These are phyloP conservation scores for Ophiostoma piceae DNA, from an alignment of 2,329 filamentous ascomycete genomes.

Conservation along the genomic window DNA sequence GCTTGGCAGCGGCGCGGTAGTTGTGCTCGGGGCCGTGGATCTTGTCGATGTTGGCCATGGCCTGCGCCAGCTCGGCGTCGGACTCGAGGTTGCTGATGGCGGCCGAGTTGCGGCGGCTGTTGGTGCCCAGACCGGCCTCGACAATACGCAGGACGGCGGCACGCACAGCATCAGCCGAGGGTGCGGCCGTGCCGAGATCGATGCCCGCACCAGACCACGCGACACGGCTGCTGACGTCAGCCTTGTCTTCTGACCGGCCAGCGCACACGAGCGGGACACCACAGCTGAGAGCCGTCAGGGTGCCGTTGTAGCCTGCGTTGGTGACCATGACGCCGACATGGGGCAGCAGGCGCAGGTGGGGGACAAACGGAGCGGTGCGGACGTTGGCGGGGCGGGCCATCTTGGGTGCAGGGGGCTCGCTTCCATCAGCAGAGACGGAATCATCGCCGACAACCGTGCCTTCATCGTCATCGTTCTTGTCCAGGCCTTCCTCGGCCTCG, in stretches of 20 bases:
- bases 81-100: neutral
- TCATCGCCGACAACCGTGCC: neutral
- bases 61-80: neutral
- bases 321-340: conserved; percentile 29
- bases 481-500: neutral
- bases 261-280: conserved; percentile 29
- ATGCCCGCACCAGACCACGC: conserved; percentile 29
- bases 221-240: conserved; percentile 27
- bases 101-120: neutral
- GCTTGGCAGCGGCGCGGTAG: conserved; percentile 21
- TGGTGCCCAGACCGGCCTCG: neutral
- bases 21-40: conserved; percentile 9
- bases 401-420: neutral
- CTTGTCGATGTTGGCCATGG: neutral
- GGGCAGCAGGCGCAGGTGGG: conserved; percentile 27
- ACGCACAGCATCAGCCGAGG: conserved; percentile 19
- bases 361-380: conserved; percentile 24
- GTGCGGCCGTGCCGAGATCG: conserved; percentile 26
- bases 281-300: conserved; percentile 25
- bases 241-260: conserved; percentile 28
- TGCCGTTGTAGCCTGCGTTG: conserved; percentile 29
- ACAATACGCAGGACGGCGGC: conserved; percentile 23
- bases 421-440: neutral
- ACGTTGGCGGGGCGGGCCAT: conserved; percentile 23
- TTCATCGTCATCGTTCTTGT: neutral